These are phyloP conservation scores for Grosmannia clavigera DNA, from an alignment of 2,329 filamentous ascomycete genomes.

Conservation along the genomic window DNA sequence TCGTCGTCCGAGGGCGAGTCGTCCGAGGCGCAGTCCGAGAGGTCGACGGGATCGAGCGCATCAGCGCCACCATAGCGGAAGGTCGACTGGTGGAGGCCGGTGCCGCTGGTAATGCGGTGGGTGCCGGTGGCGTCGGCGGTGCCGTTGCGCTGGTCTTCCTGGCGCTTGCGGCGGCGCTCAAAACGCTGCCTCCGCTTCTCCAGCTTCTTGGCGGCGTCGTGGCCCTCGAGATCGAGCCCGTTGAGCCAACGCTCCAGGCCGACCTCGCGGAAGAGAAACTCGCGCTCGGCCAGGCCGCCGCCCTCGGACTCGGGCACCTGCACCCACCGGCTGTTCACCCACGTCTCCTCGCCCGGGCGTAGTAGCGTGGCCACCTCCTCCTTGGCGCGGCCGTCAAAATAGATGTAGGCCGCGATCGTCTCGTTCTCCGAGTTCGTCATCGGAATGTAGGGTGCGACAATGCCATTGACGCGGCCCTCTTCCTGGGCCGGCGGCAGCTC, in stretches of 20 bases:
- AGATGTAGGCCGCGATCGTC: constrained; percentile 93
- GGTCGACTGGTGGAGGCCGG: constrained; percentile 33
- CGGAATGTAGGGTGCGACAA: constrained; percentile 77
- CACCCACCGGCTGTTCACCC: constrained; percentile 98
- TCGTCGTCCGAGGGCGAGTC: constrained; percentile 71
- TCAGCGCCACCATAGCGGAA: constrained; percentile 69
- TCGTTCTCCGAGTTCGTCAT: constrained; percentile 90
- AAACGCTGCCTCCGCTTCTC: constrained; percentile 80
- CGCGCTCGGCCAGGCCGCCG: constrained; percentile 85
- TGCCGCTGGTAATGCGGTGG: constrained; percentile 26
- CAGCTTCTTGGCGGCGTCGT: constrained; percentile 78
- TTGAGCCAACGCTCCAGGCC: constrained; percentile 94
- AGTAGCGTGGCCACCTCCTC: constrained; percentile 94
- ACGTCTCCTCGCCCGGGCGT: constrained; percentile 88
- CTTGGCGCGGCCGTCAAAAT: constrained; percentile 90
- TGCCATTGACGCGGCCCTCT: constrained; percentile 33
- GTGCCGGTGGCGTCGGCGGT: constrained; percentile 19
- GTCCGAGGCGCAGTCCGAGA: constrained; percentile 46
- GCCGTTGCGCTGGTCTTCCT: constrained; percentile 33
- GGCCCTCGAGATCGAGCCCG: constrained; percentile 85
- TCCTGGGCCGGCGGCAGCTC: constrained; percentile 31
- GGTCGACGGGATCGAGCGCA: constrained; percentile 60
- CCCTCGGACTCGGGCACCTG: constrained; percentile 84
- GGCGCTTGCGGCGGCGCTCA: constrained; percentile 52
- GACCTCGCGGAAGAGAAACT: constrained; percentile 95